These are phyloP conservation scores for Cystofilobasidium ferigula DNA, from an alignment of 768 basidiomycete species.

Conservation along the genomic window DNA sequence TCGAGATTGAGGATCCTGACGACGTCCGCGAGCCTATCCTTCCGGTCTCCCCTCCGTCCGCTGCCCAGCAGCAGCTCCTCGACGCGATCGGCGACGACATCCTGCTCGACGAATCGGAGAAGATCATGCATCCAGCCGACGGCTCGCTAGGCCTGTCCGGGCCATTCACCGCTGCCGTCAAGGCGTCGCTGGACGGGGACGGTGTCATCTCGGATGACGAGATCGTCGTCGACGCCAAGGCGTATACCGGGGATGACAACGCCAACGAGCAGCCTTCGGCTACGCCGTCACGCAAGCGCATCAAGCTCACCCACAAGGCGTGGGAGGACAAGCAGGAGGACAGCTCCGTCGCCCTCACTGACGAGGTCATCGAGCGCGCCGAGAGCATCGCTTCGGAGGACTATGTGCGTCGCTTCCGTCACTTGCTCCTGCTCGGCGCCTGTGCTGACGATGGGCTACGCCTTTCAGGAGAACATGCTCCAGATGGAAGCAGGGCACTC, in stretches of 20 bases:
- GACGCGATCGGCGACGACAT: neutral
- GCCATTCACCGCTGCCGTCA: neutral
- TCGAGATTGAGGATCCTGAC: neutral
- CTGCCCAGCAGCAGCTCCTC: neutral
- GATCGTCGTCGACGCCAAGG: neutral
- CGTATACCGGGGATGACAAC: neutral
- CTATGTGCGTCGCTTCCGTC: neutral
- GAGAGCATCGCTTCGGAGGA: neutral
- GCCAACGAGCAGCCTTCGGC: neutral
- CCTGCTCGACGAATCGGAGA: neutral
- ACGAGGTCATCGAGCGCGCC: neutral
- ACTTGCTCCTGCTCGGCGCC: neutral
- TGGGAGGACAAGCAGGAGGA: neutral
- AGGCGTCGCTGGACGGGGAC: neutral
- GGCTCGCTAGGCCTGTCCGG: neutral
- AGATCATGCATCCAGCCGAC: neutral
- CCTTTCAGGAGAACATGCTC: neutral
- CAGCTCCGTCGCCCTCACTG: neutral
- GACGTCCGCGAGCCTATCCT: neutral
- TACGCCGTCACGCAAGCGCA: neutral
- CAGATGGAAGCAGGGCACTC: neutral
- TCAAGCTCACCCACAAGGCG: slow-evolving; percentile 1
- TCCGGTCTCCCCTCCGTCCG: neutral
- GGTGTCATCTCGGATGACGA: neutral
- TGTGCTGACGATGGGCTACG: too few relatives aligned